Evolutionary conservation across 768 basidiomycete species (phyloP).

Genomic region (Pulveroboletus sp.): DNA sequence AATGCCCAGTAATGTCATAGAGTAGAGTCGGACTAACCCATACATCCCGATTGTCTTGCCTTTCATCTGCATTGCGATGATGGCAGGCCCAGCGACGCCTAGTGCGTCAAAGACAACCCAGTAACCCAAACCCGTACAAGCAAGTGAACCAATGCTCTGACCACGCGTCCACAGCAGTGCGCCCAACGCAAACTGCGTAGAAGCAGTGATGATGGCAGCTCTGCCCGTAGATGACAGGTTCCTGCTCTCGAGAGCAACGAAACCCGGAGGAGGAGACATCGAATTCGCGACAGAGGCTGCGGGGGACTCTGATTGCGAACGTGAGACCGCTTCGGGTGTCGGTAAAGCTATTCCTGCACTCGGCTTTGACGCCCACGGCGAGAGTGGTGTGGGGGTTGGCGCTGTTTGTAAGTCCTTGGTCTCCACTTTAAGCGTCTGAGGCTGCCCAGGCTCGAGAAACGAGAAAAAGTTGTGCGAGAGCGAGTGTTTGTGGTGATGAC

Average conservation of each 20-base stretch:
- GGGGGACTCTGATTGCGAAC: constrained; percentile 25
- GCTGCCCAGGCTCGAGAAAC: constrained; percentile 76
- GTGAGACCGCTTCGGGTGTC: constrained; percentile 11
- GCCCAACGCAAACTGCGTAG: constrained; percentile 60
- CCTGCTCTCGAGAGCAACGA: neutral
- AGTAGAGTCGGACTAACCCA: constrained; percentile 52
- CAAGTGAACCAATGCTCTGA: constrained; percentile 83
- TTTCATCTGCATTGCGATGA: constrained; percentile 37
- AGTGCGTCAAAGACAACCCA: constrained; percentile 95
- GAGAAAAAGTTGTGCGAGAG: constrained; percentile 95
- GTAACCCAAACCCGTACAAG: constrained; percentile 90
- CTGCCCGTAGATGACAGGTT: constrained; percentile 21
- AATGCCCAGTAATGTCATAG: constrained; percentile 2
- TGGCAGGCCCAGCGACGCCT: constrained; percentile 54
- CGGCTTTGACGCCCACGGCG: constrained; percentile 66
- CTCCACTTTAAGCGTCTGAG: constrained; percentile 4
- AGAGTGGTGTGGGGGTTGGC: constrained; percentile 59
- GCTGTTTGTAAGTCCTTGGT: constrained; percentile 47
- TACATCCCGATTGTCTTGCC: constrained; percentile 39
- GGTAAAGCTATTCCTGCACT: constrained; percentile 5
- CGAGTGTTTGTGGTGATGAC: constrained; percentile 93
- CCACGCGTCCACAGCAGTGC: constrained; percentile 85
- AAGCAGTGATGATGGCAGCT: constrained; percentile 21
- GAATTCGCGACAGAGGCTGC: constrained; percentile 13
- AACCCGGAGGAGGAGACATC: neutral